phyloP scores from a whole-genome alignment of 129 eudicot genomes.

The Rutidosis leptorrhynchoides region DNA sequence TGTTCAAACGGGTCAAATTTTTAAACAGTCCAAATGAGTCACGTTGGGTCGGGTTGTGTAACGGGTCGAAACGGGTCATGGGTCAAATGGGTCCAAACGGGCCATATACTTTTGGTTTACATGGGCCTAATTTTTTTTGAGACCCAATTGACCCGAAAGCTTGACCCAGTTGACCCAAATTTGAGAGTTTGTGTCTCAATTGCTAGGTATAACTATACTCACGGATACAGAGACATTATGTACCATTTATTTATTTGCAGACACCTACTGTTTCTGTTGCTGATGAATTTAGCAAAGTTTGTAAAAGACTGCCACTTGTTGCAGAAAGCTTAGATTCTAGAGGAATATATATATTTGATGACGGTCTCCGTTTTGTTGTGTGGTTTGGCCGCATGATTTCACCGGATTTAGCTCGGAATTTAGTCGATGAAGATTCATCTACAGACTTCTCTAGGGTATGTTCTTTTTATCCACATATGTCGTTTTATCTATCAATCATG shows the following conservation, averaged over 20 bases:
- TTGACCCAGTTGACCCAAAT: too few species aligned
- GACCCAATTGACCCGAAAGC: too few species aligned
- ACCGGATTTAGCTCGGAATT: slow-evolving; percentile 69
- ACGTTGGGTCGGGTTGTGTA: too few species aligned
- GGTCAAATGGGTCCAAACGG: too few species aligned
- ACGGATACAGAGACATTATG: background rate
- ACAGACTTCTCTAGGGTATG: slow-evolving; percentile 78
- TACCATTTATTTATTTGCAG: slow-evolving; percentile 24
- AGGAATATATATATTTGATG: slow-evolving; percentile 88
- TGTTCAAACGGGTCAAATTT: too few species aligned
- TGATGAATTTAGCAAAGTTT: slow-evolving; percentile 42
- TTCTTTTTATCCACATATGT: slow-evolving; percentile 12
- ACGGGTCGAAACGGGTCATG: too few species aligned
- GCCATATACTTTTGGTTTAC: too few species aligned
- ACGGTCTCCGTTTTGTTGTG: slow-evolving; percentile 90
- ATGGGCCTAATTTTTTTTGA: too few species aligned
- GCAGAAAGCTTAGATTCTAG: slow-evolving; percentile 87
- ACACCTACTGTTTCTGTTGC: slow-evolving; percentile 33
- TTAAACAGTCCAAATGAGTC: too few species aligned
- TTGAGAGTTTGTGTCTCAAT: too few species aligned
- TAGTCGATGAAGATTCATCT: slow-evolving; percentile 76
- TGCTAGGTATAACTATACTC: too few species aligned
- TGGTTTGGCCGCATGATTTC: slow-evolving; percentile 91
- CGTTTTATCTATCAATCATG: background rate
- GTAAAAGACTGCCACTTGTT: slow-evolving; percentile 67